Base-by-base conservation (phyloP, 176 grass and related monocot genomes). In the Otatea glauca region DNA sequence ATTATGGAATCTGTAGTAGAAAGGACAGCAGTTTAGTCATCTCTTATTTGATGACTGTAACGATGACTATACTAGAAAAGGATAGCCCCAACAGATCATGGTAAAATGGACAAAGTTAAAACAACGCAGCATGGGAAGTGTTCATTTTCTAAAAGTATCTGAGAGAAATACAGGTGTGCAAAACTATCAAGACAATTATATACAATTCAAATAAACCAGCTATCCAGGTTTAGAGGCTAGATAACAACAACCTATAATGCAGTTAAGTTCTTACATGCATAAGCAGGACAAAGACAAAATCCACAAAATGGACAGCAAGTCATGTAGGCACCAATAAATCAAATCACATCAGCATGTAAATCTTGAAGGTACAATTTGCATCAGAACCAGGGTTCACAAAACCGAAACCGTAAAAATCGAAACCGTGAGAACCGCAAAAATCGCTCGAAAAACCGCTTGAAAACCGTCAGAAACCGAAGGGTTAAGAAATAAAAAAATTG, bases 1-100 rank as follows among this genome's bases (percentile, higher is more conserved):
- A 21, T 63, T 79, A 50, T 83, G 84, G 80, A 93, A 96, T 84
- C 91, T 96, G 84, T 70, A 86, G 65, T 63, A 16, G 66, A 79
- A 76, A 80, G 4, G 24, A 54, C 68, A 60, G 34, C 24, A 50
- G 44, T 70, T 70, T 78, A 62, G 17, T 50, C 13, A 23, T 66
- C 14, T 38, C 17, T 38, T 68, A 25, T 88, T 68, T 53, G n/a
- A 10, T 62, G 68, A 23, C n/a, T 75, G 20, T 43, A 81, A 3
- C 15, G 15, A 50, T 43, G 60, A 51, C 6, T 53, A 13, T 48
- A 61, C 65, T 50, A 62, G 25, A 81, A 86, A 50, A 41, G n/a
- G 15, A 2, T 24, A 59, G 13, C 43, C 44, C 18, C 64, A 27
- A 59, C 47, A 72, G 32, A 67, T 29, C 12, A 68, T 24, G 5